Evolutionary conservation across 2,329 filamentous ascomycete genomes (phyloP).

Genomic region (Capronia epimyces): DNA sequence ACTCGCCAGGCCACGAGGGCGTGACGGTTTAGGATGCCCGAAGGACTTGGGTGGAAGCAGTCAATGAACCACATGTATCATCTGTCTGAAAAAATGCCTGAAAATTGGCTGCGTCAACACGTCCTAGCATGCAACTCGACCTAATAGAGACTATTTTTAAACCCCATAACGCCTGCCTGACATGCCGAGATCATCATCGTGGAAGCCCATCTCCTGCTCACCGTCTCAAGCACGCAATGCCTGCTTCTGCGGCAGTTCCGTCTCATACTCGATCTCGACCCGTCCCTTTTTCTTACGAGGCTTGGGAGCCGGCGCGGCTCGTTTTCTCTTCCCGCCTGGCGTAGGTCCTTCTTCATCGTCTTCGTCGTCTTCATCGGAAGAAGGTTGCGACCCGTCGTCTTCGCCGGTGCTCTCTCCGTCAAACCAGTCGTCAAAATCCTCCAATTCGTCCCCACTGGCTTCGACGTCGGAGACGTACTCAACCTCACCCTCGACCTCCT

Average conservation of each 20-base stretch:
- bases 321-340: slow-evolving; percentile 54
- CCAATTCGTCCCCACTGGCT: slow-evolving; percentile 71
- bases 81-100: too few relatives aligned
- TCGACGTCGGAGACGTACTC: slow-evolving; percentile 93
- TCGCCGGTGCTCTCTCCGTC: slow-evolving; percentile 60
- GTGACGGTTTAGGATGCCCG: too few relatives aligned
- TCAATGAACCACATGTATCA: too few relatives aligned
- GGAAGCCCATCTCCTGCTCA: neutral
- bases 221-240: slow-evolving; percentile 36
- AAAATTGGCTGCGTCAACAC: too few relatives aligned
- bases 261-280: slow-evolving; percentile 74
- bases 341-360: slow-evolving; percentile 44
- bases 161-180: neutral
- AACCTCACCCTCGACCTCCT: slow-evolving; percentile 60
- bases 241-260: slow-evolving; percentile 57
- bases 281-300: slow-evolving; percentile 58
- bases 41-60: too few relatives aligned
- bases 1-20: too few relatives aligned
- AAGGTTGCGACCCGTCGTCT: slow-evolving; percentile 46
- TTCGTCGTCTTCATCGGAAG: slow-evolving; percentile 52
- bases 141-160: neutral
- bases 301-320: slow-evolving; percentile 47
- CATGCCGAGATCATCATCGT: neutral
- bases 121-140: neutral
- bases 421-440: slow-evolving; percentile 96